Evolutionary conservation across 371 early-diverging fungal species (phyloP), one percentile per base, ranked within the genome.

Genomic region (Apophysomyces sp.): DNA sequence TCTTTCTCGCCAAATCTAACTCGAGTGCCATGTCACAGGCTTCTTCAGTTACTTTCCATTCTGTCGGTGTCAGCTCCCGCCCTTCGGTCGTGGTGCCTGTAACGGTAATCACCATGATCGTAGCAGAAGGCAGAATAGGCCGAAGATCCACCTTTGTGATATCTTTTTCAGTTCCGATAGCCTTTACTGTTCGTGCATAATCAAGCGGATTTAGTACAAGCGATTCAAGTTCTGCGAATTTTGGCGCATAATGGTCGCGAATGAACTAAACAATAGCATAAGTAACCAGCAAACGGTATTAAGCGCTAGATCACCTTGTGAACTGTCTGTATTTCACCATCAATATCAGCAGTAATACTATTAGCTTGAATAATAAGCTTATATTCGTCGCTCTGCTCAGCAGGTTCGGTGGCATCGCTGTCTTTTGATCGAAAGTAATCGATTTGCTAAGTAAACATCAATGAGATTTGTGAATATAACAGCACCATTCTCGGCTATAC

Each of bases 211-310:
- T 91, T 9, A 86, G 86, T 4, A 98, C 89, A 28, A 97, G 83
- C 8, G 88, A 82, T 71, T 96, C 95, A 6, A 98, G 86, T 66
- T 96, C 98, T 0, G 96, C 95, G 64, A 97, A 97, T 39, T 89
- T 85, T 18, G 85, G 72, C 28, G 88, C 89, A 76, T 96, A 98
- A 58, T 91, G 92, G 73, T 98, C 97, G 24, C 92, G 71, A 65
- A 97, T 86, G 67, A 87, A 97, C 91, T 94, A 76, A 13, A 56
- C 53, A 16, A 18, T 34, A 55, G 58, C 5, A 63, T 58, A 16
- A 49, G 26, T 13, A 15, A 39, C 28, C 3, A 9, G 2, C 16
- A 29, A 56, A 29, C 12, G 18, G 4, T 11, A 30, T n/a, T n/a
- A n/a, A n/a, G n/a, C n/a, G n/a, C n/a, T n/a, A 53, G 31, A 15